Evolutionary conservation across 1,284 basidiomycete genomes (phyloP).

Genomic region (Trametes polyzona): DNA sequence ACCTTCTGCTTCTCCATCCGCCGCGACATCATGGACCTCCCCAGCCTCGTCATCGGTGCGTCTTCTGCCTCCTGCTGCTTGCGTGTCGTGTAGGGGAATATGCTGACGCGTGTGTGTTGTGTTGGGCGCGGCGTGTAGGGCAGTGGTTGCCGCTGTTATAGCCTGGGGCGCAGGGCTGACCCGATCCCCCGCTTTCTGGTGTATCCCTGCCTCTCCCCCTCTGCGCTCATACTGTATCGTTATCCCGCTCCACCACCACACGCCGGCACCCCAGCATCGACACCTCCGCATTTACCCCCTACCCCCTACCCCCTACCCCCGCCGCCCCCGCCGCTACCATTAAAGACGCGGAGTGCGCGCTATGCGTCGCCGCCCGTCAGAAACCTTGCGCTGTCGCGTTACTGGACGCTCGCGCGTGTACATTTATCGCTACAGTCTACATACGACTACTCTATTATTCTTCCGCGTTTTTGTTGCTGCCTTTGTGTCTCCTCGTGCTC

Average conservation of each 20-base stretch:
- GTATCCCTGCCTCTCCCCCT: not conserved
- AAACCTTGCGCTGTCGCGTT: too few relatives aligned
- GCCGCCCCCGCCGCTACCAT: too few relatives aligned
- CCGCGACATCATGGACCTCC: conserved; percentile 86
- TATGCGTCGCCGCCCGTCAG: too few relatives aligned
- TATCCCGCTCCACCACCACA: too few relatives aligned
- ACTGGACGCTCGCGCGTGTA: not conserved
- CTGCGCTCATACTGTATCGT: not conserved
- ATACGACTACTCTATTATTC: not conserved
- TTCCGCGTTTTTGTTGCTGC: too few relatives aligned
- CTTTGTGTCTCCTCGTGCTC: too few relatives aligned
- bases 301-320: too few relatives aligned
- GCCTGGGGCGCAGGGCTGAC: conserved; percentile 11
- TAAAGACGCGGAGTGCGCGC: too few relatives aligned
- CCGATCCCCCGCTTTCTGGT: not conserved
- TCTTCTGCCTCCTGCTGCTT: conserved; percentile 9
- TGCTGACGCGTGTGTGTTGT: not conserved
- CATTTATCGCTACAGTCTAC: not conserved
- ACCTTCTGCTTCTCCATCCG: conserved; percentile 95
- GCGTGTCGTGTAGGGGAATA: not conserved
- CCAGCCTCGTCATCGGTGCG: conserved; percentile 84
- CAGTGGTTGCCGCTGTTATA: conserved; percentile 81
- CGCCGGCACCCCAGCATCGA: too few relatives aligned
- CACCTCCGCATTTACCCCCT: too few relatives aligned
- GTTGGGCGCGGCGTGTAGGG: conserved; percentile 45